A percentile compares a stretch with the other conserved stretches of the same genome.
Evolutionary conservation across 495 filamentous ascomycete genomes (phyloP).

Genomic region (Amorphotheca resinae): DNA sequence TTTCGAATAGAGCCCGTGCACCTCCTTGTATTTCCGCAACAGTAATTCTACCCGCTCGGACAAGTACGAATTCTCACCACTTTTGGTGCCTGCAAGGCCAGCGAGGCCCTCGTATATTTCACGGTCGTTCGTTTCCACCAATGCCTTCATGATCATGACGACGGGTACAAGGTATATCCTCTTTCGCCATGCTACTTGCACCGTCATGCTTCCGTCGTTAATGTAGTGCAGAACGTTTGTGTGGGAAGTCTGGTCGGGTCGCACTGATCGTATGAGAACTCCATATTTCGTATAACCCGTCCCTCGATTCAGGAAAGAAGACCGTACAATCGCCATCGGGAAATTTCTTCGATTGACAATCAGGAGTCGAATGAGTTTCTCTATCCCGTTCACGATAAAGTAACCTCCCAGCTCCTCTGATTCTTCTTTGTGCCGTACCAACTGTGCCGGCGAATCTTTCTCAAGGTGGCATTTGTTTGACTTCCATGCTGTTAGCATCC

Average conservation of each 20-base stretch:
- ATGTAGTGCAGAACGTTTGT: slow-evolving; percentile 96
- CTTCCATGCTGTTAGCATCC: slow-evolving; percentile 27
- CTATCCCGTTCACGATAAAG: slow-evolving; percentile 90
- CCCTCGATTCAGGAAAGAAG: slow-evolving; percentile 77
- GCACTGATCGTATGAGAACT: slow-evolving; percentile 80
- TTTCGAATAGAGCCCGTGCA: slow-evolving; percentile 67
- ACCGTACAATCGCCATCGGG: slow-evolving; percentile 83
- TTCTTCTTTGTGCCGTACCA: slow-evolving; percentile 82
- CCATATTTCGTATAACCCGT: slow-evolving; percentile 76
- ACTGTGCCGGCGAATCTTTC: slow-evolving; percentile 63
- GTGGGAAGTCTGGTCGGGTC: slow-evolving; percentile 93
- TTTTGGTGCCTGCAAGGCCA: slow-evolving; percentile 57
- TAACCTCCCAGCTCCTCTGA: slow-evolving; percentile 88
- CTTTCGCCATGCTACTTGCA: slow-evolving; percentile 97
- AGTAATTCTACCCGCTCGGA: slow-evolving; percentile 89
- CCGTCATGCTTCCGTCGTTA: slow-evolving; percentile 86
- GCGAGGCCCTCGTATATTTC: slow-evolving; percentile 90
- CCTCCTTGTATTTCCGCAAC: slow-evolving; percentile 87
- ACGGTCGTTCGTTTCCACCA: slow-evolving; percentile 89
- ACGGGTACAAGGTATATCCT: slow-evolving; percentile 88
- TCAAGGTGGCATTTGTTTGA: slow-evolving; percentile 85
- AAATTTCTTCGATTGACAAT: slow-evolving; percentile 82
- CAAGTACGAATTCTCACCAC: slow-evolving; percentile 77
- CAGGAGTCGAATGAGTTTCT: slow-evolving; percentile 90
- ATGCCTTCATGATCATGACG: slow-evolving; percentile 92